Evolutionary conservation across 106 monocot species (phyloP).

Genomic region (Apostasia ramifera): DNA sequence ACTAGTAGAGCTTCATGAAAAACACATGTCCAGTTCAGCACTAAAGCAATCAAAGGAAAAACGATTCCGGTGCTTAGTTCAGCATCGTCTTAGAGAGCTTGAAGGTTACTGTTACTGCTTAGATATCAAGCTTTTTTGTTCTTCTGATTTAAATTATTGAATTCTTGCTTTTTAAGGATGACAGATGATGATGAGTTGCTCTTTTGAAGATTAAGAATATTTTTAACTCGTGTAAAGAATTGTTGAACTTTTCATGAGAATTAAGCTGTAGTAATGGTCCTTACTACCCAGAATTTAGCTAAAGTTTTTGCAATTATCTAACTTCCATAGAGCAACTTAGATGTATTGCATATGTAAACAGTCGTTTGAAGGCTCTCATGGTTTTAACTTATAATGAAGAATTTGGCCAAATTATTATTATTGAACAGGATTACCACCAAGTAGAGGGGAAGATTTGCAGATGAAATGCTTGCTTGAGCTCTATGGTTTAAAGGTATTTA

Average conservation of each 20-base stretch:
- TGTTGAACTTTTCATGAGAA: no score
- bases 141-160: neutral
- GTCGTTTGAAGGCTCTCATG: no score
- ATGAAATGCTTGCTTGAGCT: conserved; percentile 95
- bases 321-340: no score
- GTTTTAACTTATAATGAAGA: no score
- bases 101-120: conserved; percentile 54
- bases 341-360: no score
- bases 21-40: conserved; percentile 42
- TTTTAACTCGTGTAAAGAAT: no score
- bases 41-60: conserved; percentile 48
- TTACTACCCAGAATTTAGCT: no score
- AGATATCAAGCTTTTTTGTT: neutral
- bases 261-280: no score
- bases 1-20: conserved; percentile 34
- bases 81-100: conserved; percentile 78
- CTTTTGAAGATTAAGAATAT: no score
- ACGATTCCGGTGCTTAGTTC: conserved; percentile 60
- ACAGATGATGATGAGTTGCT: neutral
- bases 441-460: conserved; percentile 87
- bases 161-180: neutral
- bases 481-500: conserved; percentile 88
- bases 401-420: neutral
- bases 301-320: no score
- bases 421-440: conserved; percentile 71